Conservation (phyloP, 495 filamentous ascomycete genomes). For the Podospora comata region DNA sequence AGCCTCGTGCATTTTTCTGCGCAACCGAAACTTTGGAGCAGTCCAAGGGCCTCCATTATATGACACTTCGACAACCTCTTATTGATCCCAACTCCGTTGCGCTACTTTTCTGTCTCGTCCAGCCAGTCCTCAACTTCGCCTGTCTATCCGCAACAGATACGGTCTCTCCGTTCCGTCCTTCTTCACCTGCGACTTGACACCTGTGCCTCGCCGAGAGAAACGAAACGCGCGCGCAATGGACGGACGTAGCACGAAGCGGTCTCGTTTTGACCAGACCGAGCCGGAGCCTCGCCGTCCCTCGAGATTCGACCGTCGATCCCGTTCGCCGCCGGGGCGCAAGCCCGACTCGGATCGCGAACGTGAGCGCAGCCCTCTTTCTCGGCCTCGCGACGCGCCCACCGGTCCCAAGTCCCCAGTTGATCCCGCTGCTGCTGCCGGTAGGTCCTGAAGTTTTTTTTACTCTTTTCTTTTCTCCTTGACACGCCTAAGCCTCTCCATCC, state of each 20-base stretch:
- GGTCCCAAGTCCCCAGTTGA: slow-evolving; percentile 50
- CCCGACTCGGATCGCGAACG: slow-evolving; percentile 63
- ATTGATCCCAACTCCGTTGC: too few relatives aligned
- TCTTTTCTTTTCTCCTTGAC: too few relatives aligned
- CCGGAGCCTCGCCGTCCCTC: slow-evolving; percentile 68
- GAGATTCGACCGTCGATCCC: slow-evolving; percentile 81
- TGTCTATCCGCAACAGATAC: too few relatives aligned
- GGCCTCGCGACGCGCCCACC: slow-evolving; percentile 53
- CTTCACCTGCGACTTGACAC: background rate
- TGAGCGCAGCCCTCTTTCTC: slow-evolving; percentile 74
- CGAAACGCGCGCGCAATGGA: slow-evolving; percentile 53
- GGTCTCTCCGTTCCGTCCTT: background rate
- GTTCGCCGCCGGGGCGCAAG: slow-evolving; percentile 69
- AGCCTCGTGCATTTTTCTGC: slow-evolving; percentile 3
- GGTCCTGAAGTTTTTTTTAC: slow-evolving; percentile 15
- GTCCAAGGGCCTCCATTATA: too few relatives aligned
- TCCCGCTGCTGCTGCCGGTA: slow-evolving; percentile 86
- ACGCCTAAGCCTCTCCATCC: too few relatives aligned
- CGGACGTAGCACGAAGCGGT: slow-evolving; percentile 72
- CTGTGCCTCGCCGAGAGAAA: background rate
- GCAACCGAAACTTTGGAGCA: background rate
- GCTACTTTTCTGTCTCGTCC: too few relatives aligned
- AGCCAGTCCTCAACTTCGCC: too few relatives aligned
- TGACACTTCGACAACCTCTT: too few relatives aligned
- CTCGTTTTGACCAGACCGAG: slow-evolving; percentile 87